A percentile compares a stretch with the other conserved stretches of the same genome.
phyloP scores from a whole-genome alignment of 2,329 filamentous ascomycete species.

The Colletotrichum gloeosporioides region DNA sequence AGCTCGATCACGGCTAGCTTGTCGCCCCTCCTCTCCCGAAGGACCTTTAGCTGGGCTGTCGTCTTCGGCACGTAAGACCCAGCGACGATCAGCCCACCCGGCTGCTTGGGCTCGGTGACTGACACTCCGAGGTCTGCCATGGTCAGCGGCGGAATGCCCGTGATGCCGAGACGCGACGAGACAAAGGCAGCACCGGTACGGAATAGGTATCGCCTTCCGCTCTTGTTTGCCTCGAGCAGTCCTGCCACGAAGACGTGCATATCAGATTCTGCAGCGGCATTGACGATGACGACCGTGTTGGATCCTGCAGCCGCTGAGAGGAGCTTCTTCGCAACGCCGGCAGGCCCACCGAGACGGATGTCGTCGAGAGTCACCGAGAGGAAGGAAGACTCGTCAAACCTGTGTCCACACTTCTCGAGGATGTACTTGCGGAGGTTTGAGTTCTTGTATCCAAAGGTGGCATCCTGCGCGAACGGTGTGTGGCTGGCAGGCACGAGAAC shows the following conservation, averaged over 20 bases:
- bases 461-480: conserved; percentile 63
- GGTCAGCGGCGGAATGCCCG: conserved; percentile 54
- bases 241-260: conserved; percentile 61
- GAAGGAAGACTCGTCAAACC: conserved; percentile 29
- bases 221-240: conserved; percentile 39
- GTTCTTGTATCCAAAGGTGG: conserved; percentile 61
- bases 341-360: conserved; percentile 44
- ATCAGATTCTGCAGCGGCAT: conserved; percentile 58
- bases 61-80: conserved; percentile 66
- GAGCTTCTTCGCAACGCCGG: conserved; percentile 28
- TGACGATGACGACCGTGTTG: conserved; percentile 50
- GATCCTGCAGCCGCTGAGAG: conserved; percentile 29
- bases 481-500: conserved; percentile 53
- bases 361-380: conserved; percentile 39
- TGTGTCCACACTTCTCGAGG: conserved; percentile 49
- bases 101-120: conserved; percentile 5
- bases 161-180: conserved; percentile 56
- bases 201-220: conserved; percentile 40
- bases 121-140: conserved; percentile 45
- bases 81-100: conserved; percentile 58
- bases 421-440: conserved; percentile 60
- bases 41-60: conserved; percentile 40
- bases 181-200: conserved; percentile 48
- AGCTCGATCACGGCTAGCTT: conserved; percentile 23
- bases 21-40: conserved; percentile 21